A percentile compares a stretch with the other conserved stretches of the same genome.
Conservation (phyloP, 129 eudicot genomes). For the Apium graveolens region DNA sequence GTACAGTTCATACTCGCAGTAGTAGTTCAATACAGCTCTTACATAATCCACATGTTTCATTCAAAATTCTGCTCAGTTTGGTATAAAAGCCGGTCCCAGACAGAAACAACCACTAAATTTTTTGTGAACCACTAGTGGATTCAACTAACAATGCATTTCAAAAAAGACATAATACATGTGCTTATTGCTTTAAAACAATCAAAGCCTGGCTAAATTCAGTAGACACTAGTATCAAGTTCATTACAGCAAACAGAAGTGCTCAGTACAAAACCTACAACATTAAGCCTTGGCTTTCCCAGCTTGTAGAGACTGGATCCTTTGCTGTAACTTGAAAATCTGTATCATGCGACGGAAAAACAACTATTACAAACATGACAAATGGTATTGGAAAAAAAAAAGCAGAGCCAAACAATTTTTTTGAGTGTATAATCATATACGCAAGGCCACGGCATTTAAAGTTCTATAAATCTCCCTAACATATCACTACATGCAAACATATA, state of each 20-base stretch:
- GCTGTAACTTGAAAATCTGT: conserved; percentile 67
- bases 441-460: not conserved
- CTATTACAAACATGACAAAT: not conserved
- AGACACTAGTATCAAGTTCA: not conserved
- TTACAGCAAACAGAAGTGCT: not conserved
- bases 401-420: not conserved
- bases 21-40: too few species aligned
- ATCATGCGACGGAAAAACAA: not conserved
- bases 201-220: not conserved
- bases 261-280: not conserved
- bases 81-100: not conserved
- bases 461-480: not conserved
- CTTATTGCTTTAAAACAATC: not conserved
- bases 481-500: not conserved
- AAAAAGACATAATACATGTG: not conserved
- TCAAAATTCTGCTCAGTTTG: not conserved
- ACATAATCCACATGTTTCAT: not conserved
- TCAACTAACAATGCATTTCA: not conserved
- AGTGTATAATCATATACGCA: not conserved
- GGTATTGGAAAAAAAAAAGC: not conserved
- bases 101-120: not conserved
- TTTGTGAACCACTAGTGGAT: not conserved
- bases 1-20: too few species aligned
- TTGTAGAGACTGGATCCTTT: conserved; percentile 72
- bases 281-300: conserved; percentile 81